phyloP scores from a whole-genome alignment of 1,284 basidiomycete genomes.

The Hemileia vastatrix region DNA sequence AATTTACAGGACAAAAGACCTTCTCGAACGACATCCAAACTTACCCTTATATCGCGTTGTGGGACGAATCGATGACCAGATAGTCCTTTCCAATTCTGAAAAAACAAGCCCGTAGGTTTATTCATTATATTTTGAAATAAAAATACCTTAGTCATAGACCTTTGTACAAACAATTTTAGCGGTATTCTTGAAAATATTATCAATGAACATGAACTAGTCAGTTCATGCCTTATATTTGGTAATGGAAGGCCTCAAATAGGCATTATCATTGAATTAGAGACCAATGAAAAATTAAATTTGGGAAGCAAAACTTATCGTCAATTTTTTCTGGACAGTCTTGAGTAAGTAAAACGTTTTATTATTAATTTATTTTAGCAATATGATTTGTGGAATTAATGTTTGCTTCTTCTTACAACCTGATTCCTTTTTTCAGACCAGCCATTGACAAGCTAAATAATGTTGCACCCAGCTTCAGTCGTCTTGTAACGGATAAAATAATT shows the following conservation, averaged over 20 bases:
- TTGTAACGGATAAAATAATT: background rate
- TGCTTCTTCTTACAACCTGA: no score
- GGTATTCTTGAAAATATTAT: no score
- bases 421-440: background rate
- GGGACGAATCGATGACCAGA: background rate
- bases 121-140: no score
- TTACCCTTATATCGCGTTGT: background rate
- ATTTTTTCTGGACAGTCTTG: no score
- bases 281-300: background rate
- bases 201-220: no score
- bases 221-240: background rate
- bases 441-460: background rate
- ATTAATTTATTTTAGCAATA: no score
- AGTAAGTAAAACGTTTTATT: no score
- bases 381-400: no score
- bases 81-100: background rate
- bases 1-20: conserved; percentile 1
- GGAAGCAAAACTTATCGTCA: no score
- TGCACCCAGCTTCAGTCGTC: background rate
- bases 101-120: conserved; percentile 3
- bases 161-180: no score
- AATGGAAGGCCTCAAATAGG: background rate
- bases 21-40: background rate
- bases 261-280: background rate
- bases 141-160: no score